These are phyloP conservation scores for Diutina pseudorugosa DNA, from an alignment of 1,139 yeast genomes.

Conservation along the genomic window DNA sequence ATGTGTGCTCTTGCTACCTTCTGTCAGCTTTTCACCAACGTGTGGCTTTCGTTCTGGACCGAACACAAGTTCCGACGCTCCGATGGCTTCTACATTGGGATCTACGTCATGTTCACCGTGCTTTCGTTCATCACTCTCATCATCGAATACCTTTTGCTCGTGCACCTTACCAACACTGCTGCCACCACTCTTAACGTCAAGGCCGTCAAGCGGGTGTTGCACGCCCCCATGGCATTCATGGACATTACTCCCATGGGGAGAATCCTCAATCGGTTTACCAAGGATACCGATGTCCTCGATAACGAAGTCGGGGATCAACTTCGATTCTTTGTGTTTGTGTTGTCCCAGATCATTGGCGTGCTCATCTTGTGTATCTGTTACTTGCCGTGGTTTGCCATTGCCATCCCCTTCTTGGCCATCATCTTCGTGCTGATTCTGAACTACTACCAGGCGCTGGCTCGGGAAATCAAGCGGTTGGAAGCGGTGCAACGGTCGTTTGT, in stretches of 20 bases:
- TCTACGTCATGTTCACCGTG: constrained; percentile 48
- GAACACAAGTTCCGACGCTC: constrained; percentile 37
- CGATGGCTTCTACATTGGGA: constrained; percentile 51
- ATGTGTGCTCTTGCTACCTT: background rate
- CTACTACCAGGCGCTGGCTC: constrained; percentile 39
- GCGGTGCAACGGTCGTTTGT: constrained; percentile 34
- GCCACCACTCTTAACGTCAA: constrained; percentile 20
- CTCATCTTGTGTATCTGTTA: constrained; percentile 57
- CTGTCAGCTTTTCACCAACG: constrained; percentile 1
- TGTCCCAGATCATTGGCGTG: constrained; percentile 49
- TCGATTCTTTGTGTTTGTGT: constrained; percentile 36
- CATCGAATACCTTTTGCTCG: constrained; percentile 34
- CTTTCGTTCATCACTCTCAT: constrained; percentile 22
- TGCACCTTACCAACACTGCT: constrained; percentile 13
- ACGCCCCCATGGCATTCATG: constrained; percentile 10
- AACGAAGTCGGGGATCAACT: constrained; percentile 32
- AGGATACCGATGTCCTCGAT: constrained; percentile 11
- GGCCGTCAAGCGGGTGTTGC: constrained; percentile 50
- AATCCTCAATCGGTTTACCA: constrained; percentile 11
- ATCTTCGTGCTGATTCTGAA: constrained; percentile 38
- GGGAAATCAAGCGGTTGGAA: constrained; percentile 38
- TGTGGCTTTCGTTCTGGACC: constrained; percentile 82
- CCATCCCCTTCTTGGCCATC: constrained; percentile 43
- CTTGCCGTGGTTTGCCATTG: constrained; percentile 67
- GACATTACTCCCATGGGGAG: constrained; percentile 12